A percentile compares a stretch with the other conserved stretches of the same genome.
These are phyloP conservation scores for Syzygium aromaticum DNA, from an alignment of 345 rosid species.

Conservation along the genomic window DNA sequence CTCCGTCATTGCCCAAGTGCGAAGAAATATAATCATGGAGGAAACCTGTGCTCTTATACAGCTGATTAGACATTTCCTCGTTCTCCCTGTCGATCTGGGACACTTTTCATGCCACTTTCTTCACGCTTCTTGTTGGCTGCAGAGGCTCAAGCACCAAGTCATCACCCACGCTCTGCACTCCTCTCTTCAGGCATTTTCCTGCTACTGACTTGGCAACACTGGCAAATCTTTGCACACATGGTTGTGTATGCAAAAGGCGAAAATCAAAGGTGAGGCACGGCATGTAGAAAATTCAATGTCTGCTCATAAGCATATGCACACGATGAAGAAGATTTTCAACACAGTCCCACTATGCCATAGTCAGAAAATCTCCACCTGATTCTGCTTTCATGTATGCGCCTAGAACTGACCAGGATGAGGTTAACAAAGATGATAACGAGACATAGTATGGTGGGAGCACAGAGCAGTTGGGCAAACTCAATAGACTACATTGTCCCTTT, in stretches of 20 bases:
- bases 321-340: not conserved
- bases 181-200: not conserved
- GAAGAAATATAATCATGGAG: not conserved
- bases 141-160: not conserved
- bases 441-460: not conserved
- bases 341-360: not conserved
- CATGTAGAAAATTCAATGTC: not conserved
- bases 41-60: not conserved
- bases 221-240: not conserved
- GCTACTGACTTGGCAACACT: not conserved
- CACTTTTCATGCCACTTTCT: not conserved
- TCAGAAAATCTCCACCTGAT: not conserved
- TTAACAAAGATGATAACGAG: not conserved
- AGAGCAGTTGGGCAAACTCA: not conserved
- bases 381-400: not conserved
- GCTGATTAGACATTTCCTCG: not conserved
- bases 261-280: not conserved
- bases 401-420: not conserved
- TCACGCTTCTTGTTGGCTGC: not conserved
- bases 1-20: slow-evolving; percentile 36
- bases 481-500: not conserved
- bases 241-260: not conserved
- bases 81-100: not conserved
- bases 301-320: not conserved
- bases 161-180: not conserved